Evolutionary conservation across 768 basidiomycete species (phyloP).

Genomic region (Coprinopsis marcescibilis): DNA sequence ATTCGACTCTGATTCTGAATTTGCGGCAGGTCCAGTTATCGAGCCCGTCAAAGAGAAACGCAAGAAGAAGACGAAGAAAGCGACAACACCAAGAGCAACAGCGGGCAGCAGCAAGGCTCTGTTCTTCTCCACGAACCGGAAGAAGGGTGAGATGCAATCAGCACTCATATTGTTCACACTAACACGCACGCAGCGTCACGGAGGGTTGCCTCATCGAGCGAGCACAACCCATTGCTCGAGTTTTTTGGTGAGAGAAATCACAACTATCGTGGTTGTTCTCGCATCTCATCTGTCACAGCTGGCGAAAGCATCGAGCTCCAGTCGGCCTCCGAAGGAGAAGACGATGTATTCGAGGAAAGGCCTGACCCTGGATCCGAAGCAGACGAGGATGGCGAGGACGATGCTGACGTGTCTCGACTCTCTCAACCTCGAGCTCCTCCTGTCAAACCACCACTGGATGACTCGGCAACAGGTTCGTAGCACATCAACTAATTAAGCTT

Average conservation of each 20-base stretch:
- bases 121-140: constrained; percentile 12
- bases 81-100: neutral
- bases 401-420: neutral
- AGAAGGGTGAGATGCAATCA: neutral
- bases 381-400: constrained; percentile 13
- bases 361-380: no score
- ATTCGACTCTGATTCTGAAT: constrained; percentile 45
- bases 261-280: constrained; percentile 18
- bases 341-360: constrained; percentile 15
- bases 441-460: no score
- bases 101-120: neutral
- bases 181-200: no score
- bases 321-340: constrained; percentile 18
- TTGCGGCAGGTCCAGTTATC: constrained; percentile 34
- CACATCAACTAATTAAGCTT: no score
- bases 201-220: neutral
- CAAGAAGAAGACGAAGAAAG: constrained; percentile 20
- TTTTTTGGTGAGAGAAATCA: constrained; percentile 40
- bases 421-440: neutral
- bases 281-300: neutral
- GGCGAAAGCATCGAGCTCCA: constrained; percentile 14
- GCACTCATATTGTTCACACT: neutral
- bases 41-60: constrained; percentile 21
- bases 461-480: no score
- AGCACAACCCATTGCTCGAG: constrained; percentile 39